phyloP scores from a whole-genome alignment of 169 alveolate species.

The Eimeria zaria region DNA sequence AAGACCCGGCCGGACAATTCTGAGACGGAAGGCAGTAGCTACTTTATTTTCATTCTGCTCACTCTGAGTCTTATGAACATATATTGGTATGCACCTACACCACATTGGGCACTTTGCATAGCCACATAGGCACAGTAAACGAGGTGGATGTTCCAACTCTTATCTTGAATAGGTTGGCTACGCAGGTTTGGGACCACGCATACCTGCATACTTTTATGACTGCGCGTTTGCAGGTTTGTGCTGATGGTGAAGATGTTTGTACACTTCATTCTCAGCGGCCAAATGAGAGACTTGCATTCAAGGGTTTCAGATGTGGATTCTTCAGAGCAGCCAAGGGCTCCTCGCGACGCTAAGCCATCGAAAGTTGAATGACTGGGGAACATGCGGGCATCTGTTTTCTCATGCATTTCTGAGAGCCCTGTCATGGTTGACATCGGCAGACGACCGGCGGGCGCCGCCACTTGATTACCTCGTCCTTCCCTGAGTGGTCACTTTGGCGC shows the following conservation, averaged over 20 bases:
- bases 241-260: conserved; percentile 89
- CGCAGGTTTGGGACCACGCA: neutral
- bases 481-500: neutral
- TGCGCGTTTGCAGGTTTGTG: conserved; percentile 81
- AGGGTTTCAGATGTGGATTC: conserved; percentile 87
- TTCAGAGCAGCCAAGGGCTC: conserved; percentile 52
- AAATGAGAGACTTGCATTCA: conserved; percentile 88
- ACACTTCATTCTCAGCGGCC: conserved; percentile 89
- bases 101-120: neutral
- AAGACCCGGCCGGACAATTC: conserved; percentile 77
- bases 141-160: too few relatives aligned
- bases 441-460: neutral
- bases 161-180: neutral
- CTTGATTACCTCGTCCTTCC: conserved; percentile 2
- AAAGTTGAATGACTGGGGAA: neutral
- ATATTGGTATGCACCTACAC: conserved; percentile 83
- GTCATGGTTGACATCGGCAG: conserved; percentile 4
- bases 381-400: conserved; percentile 1
- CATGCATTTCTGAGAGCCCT: neutral
- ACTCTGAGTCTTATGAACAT: conserved; percentile 88
- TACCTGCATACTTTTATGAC: conserved; percentile 17
- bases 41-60: conserved; percentile 87
- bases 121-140: neutral
- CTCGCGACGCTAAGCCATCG: conserved; percentile 15
- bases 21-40: conserved; percentile 86